Conservation (phyloP, 2,329 filamentous ascomycete genomes). For the Colletotrichum coccodes region DNA sequence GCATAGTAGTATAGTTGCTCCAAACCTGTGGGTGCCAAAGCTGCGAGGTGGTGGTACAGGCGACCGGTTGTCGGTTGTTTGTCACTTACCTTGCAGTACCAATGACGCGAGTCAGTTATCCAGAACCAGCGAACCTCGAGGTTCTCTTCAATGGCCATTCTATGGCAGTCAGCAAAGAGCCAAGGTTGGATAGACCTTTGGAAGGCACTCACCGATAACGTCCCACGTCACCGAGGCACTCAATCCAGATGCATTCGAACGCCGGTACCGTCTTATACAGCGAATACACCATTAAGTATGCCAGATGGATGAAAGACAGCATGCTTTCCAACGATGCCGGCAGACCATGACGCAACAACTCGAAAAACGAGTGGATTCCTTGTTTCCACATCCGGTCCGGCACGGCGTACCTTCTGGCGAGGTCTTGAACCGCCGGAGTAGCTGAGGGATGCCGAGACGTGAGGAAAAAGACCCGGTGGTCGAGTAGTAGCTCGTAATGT, state of each 20-base stretch:
- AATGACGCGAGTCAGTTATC: constrained; percentile 81
- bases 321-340: constrained; percentile 87
- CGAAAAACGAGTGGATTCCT: constrained; percentile 87
- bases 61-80: constrained; percentile 79
- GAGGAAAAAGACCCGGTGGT: constrained; percentile 87
- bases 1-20: constrained; percentile 79
- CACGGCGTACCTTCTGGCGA: constrained; percentile 89
- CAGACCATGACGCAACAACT: constrained; percentile 77
- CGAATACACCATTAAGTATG: constrained; percentile 90
- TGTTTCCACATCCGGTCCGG: constrained; percentile 94
- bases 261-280: constrained; percentile 85
- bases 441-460: constrained; percentile 88
- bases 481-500: constrained; percentile 82
- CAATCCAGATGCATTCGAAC: constrained; percentile 91
- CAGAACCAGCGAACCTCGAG: constrained; percentile 80
- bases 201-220: constrained; percentile 69
- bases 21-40: constrained; percentile 76
- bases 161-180: neutral
- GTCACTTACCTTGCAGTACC: constrained; percentile 87
- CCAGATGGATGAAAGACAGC: constrained; percentile 87
- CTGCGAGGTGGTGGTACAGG: constrained; percentile 89
- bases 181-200: too few species aligned
- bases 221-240: constrained; percentile 87
- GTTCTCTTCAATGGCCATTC: constrained; percentile 90
- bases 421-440: constrained; percentile 69